These are phyloP conservation scores for Hypoxylon trugodes DNA, from an alignment of 495 filamentous ascomycete species.

Conservation along the genomic window DNA sequence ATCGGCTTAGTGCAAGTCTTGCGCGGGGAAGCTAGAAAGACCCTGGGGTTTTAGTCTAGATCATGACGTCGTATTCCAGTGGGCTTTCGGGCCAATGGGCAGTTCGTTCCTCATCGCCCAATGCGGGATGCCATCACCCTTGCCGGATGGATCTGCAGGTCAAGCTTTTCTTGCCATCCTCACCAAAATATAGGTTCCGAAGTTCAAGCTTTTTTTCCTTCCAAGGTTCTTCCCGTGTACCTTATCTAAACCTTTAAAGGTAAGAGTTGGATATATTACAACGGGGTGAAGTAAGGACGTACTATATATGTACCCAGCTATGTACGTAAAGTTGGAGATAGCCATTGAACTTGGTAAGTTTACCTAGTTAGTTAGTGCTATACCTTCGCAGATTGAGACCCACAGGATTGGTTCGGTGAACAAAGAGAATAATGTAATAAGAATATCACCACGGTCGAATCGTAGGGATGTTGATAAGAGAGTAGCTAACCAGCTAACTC, in stretches of 20 bases:
- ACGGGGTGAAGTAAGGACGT: no score
- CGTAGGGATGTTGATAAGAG: slow-evolving; percentile 25
- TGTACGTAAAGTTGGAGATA: no score
- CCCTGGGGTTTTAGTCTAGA: slow-evolving; percentile 9
- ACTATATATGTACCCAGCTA: no score
- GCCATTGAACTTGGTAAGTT: no score
- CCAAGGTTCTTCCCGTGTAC: no score
- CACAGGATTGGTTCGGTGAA: slow-evolving; percentile 19
- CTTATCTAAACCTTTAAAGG: no score
- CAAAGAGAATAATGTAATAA: slow-evolving; percentile 33
- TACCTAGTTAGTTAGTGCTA: no score
- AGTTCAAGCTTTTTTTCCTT: slow-evolving; percentile 16
- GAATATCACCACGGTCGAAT: background rate
- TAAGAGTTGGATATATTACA: no score
- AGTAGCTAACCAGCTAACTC: no score
- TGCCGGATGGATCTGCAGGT: slow-evolving; percentile 6
- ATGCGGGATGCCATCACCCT: slow-evolving; percentile 2
- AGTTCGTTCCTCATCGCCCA: background rate
- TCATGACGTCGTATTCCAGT: slow-evolving; percentile 13
- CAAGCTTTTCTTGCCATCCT: slow-evolving; percentile 12
- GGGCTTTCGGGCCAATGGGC: background rate
- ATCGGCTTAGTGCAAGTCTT: background rate
- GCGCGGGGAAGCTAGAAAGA: slow-evolving; percentile 10
- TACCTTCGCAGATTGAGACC: slow-evolving; percentile 6
- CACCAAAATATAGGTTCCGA: slow-evolving; percentile 15